phyloP scores from a whole-genome alignment of 805 yeast genomes.

The Sungouiozyma intestinalis region DNA sequence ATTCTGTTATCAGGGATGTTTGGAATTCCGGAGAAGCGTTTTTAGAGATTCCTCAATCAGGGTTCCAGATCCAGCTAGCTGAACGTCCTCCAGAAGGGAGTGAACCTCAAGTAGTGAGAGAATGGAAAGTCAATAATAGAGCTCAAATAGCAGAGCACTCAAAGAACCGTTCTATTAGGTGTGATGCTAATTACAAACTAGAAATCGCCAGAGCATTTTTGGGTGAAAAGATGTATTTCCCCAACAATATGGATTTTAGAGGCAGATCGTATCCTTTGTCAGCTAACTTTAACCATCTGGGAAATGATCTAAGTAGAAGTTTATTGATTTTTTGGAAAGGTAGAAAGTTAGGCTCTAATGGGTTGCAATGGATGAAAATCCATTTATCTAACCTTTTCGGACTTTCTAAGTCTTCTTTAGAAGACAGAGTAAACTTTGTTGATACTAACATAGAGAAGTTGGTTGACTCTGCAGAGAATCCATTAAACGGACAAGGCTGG shows the following conservation, averaged over 20 bases:
- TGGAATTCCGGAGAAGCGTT: constrained; percentile 83
- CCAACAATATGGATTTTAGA: constrained; percentile 73
- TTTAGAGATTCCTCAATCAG: constrained; percentile 59
- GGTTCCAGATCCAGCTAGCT: constrained; percentile 39
- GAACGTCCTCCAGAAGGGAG: constrained; percentile 51
- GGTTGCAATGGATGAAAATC: constrained; percentile 65
- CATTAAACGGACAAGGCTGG: constrained; percentile 47
- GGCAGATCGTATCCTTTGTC: constrained; percentile 79
- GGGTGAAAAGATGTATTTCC: constrained; percentile 70
- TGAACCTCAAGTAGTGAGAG: constrained; percentile 61
- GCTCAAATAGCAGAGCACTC: constrained; percentile 49
- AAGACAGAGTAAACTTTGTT: constrained; percentile 49
- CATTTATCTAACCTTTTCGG: constrained; percentile 69
- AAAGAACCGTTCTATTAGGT: constrained; percentile 71
- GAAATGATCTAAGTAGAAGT: constrained; percentile 68
- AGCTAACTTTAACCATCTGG: constrained; percentile 72
- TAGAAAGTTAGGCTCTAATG: constrained; percentile 50
- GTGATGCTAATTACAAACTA: constrained; percentile 85
- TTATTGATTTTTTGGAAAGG: constrained; percentile 71
- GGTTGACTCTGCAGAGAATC: constrained; percentile 49
- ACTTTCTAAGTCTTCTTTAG: constrained; percentile 58
- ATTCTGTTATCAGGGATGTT: constrained; percentile 56
- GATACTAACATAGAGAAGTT: constrained; percentile 48
- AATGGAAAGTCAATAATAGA: constrained; percentile 56
- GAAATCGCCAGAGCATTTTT: constrained; percentile 91